Evolutionary conservation across 169 alveolate genomes (phyloP).

Genomic region (Eimeria necatrix): DNA sequence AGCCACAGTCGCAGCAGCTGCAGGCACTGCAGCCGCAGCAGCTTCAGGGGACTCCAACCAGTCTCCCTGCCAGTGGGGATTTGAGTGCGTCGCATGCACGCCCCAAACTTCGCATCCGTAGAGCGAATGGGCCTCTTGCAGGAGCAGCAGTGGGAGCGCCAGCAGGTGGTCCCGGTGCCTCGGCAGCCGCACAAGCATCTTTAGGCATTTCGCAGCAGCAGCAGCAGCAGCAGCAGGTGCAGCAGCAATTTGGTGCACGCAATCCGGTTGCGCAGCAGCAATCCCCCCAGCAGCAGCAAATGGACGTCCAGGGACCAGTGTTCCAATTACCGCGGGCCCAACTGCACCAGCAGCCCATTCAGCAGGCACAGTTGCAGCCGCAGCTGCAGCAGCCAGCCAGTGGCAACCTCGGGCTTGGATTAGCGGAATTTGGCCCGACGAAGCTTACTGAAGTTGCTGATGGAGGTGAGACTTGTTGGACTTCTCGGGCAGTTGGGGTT

Average conservation of each 20-base stretch:
- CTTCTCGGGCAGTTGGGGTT: background rate
- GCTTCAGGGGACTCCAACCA: background rate
- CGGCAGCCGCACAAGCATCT: background rate
- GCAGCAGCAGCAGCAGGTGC: constrained; percentile 40
- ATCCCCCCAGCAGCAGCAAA: constrained; percentile 29
- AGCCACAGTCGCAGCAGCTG: constrained; percentile 2
- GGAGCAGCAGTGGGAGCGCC: background rate
- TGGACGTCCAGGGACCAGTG: constrained; percentile 55
- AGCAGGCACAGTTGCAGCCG: constrained; percentile 11
- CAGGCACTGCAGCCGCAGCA: background rate
- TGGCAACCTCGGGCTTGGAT: constrained; percentile 38
- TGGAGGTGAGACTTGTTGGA: constrained; percentile 37
- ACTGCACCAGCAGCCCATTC: constrained; percentile 17
- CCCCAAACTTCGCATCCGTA: constrained; percentile 62
- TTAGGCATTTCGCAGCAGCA: constrained; percentile 5
- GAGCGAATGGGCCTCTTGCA: constrained; percentile 43
- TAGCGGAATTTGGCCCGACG: constrained; percentile 65
- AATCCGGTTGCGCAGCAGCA: background rate
- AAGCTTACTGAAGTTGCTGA: constrained; percentile 20
- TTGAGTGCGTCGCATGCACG: constrained; percentile 8
- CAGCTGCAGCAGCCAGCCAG: constrained; percentile 41
- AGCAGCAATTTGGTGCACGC: background rate
- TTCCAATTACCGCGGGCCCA: constrained; percentile 14
- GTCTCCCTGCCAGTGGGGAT: constrained; percentile 12
- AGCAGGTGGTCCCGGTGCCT: constrained; percentile 12